Percentiles rank a stretch among this genome's conserved stretches.
Evolutionary conservation across 495 filamentous ascomycete species (phyloP).

Genomic region (Immersiella caudata): DNA sequence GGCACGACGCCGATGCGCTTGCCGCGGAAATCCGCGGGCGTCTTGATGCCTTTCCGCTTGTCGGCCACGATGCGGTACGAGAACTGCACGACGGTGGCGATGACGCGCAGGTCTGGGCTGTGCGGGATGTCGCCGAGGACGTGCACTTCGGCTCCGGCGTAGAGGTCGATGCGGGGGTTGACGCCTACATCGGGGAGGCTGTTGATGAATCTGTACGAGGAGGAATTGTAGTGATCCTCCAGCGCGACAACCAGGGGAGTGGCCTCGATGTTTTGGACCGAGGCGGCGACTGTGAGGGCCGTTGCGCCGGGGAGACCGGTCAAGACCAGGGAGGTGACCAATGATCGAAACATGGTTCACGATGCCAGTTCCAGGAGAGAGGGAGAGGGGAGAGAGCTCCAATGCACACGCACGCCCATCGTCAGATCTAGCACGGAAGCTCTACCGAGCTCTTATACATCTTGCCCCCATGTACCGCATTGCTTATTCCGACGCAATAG

Average conservation of each 20-base stretch:
- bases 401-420: neutral
- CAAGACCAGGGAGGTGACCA: neutral
- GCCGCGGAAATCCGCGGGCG: slow-evolving; percentile 2
- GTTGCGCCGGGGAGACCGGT: neutral
- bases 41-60: neutral
- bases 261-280: slow-evolving; percentile 13
- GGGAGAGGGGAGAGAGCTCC: neutral
- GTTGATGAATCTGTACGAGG: slow-evolving; percentile 19
- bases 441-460: slow-evolving; percentile 10
- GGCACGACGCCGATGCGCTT: slow-evolving; percentile 18
- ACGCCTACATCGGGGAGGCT: slow-evolving; percentile 9
- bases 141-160: slow-evolving; percentile 19
- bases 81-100: slow-evolving; percentile 15
- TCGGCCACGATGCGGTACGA: slow-evolving; percentile 19
- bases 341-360: neutral
- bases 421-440: slow-evolving; percentile 8
- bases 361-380: neutral
- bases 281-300: slow-evolving; percentile 16
- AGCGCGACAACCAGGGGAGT: slow-evolving; percentile 18
- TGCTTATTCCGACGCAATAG: neutral
- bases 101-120: slow-evolving; percentile 14
- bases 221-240: slow-evolving; percentile 15
- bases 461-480: neutral
- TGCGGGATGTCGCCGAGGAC: slow-evolving; percentile 14
- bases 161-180: slow-evolving; percentile 14